These are phyloP conservation scores for Podospora pseudopauciseta DNA, from an alignment of 495 filamentous ascomycete species.

Conservation along the genomic window DNA sequence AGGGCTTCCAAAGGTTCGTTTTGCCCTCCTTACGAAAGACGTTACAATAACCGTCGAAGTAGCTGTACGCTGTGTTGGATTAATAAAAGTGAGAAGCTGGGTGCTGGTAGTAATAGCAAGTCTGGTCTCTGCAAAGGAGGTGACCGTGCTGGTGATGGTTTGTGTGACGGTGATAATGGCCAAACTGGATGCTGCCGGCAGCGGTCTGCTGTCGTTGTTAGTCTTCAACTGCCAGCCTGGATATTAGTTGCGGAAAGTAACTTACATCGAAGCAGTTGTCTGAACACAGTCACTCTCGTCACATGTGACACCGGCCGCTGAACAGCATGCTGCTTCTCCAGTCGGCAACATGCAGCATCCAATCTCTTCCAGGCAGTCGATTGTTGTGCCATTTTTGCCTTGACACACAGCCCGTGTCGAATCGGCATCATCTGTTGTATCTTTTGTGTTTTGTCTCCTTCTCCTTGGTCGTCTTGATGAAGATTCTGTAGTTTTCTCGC, in stretches of 20 bases:
- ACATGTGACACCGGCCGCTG: constrained; percentile 1
- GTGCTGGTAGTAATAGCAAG: constrained; percentile 4
- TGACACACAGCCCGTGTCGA: neutral
- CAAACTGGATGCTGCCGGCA: neutral
- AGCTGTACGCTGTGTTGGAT: neutral
- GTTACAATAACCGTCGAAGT: constrained; percentile 7
- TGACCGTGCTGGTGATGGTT: constrained; percentile 1
- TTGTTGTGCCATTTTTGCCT: neutral
- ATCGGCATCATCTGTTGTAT: neutral
- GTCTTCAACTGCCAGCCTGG: neutral
- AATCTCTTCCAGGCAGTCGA: neutral
- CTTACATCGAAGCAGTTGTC: neutral
- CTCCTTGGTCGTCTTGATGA: neutral
- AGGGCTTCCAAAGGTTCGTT: neutral
- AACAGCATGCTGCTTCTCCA: constrained; percentile 2
- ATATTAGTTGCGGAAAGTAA: neutral
- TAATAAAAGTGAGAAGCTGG: constrained; percentile 1
- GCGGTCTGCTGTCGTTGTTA: neutral
- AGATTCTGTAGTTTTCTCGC: neutral
- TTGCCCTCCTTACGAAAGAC: constrained; percentile 1
- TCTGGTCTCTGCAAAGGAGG: neutral
- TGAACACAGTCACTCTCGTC: neutral
- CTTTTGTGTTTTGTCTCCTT: neutral
- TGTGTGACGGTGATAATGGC: neutral
- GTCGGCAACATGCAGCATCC: constrained; percentile 1